Base-by-base conservation (phyloP, 352 stramenopile species). In the Saprolegnia parasitica region DNA sequence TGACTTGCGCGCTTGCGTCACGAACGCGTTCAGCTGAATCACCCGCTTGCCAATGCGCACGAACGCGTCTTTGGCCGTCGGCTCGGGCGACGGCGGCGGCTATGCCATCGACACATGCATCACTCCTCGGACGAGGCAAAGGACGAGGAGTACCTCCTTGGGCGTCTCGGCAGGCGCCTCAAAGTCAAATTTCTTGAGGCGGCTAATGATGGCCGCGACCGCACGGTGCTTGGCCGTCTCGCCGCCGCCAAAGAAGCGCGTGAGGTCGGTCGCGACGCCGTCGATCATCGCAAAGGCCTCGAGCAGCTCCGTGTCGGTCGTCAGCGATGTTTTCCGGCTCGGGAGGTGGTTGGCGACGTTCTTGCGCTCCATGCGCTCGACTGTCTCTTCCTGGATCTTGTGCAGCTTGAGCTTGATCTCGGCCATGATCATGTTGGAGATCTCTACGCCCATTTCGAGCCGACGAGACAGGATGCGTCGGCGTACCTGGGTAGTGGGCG, bases 371-470 rank as follows among this genome's bases (percentile, higher is more conserved):
- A 24, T 52, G 45, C 55, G 63, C 4, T 52, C 45, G 18, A 63
- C 11, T 9, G 63, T 70, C 42, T 70, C 63, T n/a, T 64, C 37
- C 60, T 93, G 91, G 73, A 93, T 93, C 64, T 89, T 70, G 1
- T 76, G 89, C 65, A 93, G 89, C 64, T 93, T 93, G 68, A 89
- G 89, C 52, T 76, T 81, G 68, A 93, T 91, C 49, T 91, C 85
- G 21, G 78, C 73, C 16, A 91, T 67, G 39, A 93, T 90, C 40
- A 76, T 87, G 72, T 80, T 82, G 16, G 85, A 84, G 80, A 93
- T 90, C 65, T 93, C 85, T 0, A 61, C 39, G 24, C 21, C 29
- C 6, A 46, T 56, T n/a, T n/a, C n/a, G n/a, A n/a, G n/a, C n/a
- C n/a, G n/a, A n/a, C n/a, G n/a, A n/a, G n/a, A 20, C 15, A 11